Evolutionary conservation across 768 basidiomycete species (phyloP), one percentile per base, ranked within the genome.

Genomic region (Phaffia australis): DNA sequence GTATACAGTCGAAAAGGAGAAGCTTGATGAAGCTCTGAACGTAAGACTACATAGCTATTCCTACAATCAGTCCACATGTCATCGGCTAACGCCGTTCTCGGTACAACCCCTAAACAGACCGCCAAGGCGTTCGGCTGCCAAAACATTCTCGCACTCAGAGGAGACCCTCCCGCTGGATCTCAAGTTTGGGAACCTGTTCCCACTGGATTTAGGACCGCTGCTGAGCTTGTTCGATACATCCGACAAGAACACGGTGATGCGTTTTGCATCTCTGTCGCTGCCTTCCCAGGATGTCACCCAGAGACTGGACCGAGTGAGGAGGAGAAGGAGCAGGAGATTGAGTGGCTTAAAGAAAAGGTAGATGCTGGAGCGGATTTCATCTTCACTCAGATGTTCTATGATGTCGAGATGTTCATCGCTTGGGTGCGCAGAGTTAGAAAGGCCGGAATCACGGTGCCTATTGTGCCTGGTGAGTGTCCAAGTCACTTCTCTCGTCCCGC

Each of bases 351-450:
- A 78, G 85, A 88, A 70, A 97, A 97, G 77, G 78, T 93, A 66
- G 91, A 94, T 70, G 87, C 85, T 14, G 92, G 93, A 49, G 88
- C 86, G 69, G 81, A 84, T 74, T 89, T 94, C 78, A 95, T 97
- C 77, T 95, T 97, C 80, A 95, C 93, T 0, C 93, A 97, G 77
- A 91, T 97, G 89, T 97, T 97, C 79, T 95, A 93, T 78, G 93
- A 95, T 72, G 85, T 87, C 57, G 82, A 89, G 46, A 74, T 98
- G 71, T 98, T 99, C 79, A 84, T 95, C 73, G 80, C 81, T 59
- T 99, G 95, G 95, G 92, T 88, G 50, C 84, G 84, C 69, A 70
- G 83, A 54, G 84, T 90, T 42, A 84, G 91, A 66, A 87, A 81
- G 15, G 88, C 87, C 0, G 91, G 90, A 8, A 91, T 93, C 75